These are phyloP conservation scores for Thelonectria blattea DNA, from an alignment of 2,329 filamentous ascomycete genomes.

Conservation along the genomic window DNA sequence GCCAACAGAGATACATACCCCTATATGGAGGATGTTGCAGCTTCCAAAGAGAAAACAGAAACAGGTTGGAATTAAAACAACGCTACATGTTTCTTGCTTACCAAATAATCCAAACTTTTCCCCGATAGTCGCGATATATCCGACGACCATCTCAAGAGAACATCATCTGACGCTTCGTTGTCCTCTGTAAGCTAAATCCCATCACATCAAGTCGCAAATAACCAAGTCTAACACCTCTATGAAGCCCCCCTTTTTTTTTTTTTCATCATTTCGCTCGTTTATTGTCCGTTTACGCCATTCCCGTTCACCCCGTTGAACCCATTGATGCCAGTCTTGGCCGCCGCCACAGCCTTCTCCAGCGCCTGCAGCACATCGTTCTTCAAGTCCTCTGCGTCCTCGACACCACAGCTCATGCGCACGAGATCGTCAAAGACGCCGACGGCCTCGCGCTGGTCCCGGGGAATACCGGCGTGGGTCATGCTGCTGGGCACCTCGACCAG, in stretches of 20 bases:
- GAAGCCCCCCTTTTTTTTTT: neutral
- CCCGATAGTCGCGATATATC: too few species aligned
- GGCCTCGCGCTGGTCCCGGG: constrained; percentile 84
- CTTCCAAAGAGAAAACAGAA: too few species aligned
- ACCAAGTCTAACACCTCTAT: constrained; percentile 14
- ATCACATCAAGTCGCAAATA: constrained; percentile 27
- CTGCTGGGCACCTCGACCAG: constrained; percentile 89
- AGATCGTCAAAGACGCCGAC: constrained; percentile 96
- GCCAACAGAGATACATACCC: too few species aligned
- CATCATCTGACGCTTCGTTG: constrained; percentile 18
- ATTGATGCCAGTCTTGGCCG: constrained; percentile 37
- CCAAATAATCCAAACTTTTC: too few species aligned
- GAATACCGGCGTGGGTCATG: constrained; percentile 98
- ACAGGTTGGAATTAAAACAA: too few species aligned
- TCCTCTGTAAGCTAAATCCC: constrained; percentile 26
- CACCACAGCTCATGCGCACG: constrained; percentile 89
- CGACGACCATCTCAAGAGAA: constrained; percentile 15
- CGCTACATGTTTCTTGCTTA: too few species aligned
- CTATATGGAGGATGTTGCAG: too few species aligned
- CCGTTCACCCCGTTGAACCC: constrained; percentile 26
- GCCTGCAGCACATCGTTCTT: constrained; percentile 83
- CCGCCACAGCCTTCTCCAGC: constrained; percentile 72
- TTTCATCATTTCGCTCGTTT: constrained; percentile 2
- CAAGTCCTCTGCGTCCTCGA: constrained; percentile 89
- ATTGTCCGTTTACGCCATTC: constrained; percentile 27